These are phyloP conservation scores for Populus simonii DNA, from an alignment of 345 rosid genomes.

Conservation along the genomic window DNA sequence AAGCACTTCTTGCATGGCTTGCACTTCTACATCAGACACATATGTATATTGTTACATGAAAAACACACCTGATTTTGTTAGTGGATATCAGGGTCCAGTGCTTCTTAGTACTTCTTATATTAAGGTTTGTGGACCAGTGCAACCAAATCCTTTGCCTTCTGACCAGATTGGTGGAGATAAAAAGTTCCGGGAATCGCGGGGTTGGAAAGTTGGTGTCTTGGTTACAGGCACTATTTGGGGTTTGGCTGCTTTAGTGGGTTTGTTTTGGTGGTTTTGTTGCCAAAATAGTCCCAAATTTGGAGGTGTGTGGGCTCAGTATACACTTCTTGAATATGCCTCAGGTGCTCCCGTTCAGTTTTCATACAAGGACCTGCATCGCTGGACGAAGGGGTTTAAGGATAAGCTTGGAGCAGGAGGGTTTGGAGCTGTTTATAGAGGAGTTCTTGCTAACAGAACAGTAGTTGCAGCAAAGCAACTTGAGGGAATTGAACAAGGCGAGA, in stretches of 20 bases:
- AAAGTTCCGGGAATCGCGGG: conserved; percentile 23
- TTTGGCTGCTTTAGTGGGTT: conserved; percentile 33
- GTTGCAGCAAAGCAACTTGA: conserved; percentile 23
- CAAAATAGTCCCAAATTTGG: conserved; percentile 37
- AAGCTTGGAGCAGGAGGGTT: conserved; percentile 25
- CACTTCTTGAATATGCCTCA: conserved; percentile 57
- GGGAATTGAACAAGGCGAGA: conserved; percentile 26
- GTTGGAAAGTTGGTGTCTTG: conserved; percentile 38
- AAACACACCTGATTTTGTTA: conserved; percentile 36
- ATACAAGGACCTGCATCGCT: conserved; percentile 11
- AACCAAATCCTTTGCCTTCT: conserved; percentile 30
- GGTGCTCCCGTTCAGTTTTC: conserved; percentile 36
- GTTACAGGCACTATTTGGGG: conserved; percentile 31
- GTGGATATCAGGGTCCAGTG: conserved; percentile 49
- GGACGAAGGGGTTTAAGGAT: conserved; percentile 20
- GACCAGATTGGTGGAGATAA: conserved; percentile 1
- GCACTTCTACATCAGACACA: conserved; percentile 57
- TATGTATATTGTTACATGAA: conserved; percentile 57
- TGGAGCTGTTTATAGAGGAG: conserved; percentile 20
- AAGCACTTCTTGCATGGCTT: conserved; percentile 46
- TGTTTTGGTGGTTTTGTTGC: conserved; percentile 57
- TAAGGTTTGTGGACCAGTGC: conserved; percentile 55
- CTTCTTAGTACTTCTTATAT: conserved; percentile 54
- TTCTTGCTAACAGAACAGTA: conserved; percentile 2
- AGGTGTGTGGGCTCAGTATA: conserved; percentile 41